Base-by-base conservation (phyloP, 2,329 filamentous ascomycete genomes). In the Venturia asperata region DNA sequence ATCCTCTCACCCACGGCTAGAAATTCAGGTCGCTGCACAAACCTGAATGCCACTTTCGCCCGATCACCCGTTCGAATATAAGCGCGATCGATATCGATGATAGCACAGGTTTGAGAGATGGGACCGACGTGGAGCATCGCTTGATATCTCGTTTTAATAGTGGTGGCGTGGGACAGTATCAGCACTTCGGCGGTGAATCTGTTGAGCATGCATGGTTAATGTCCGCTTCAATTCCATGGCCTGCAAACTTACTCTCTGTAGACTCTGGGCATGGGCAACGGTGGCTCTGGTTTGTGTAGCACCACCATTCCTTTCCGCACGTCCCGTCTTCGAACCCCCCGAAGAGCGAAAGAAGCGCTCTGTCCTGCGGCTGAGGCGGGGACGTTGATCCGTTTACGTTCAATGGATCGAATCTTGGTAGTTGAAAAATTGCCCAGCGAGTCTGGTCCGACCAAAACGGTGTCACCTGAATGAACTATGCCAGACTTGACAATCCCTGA, bases 301-400 rank as follows among this genome's bases (percentile, higher is more conserved):
- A 97, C 91, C 1, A 99, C 94, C 92, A 97, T 97, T 39, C 94
- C 94, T 80, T 99, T 99, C 15, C 94, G 85, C 0, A 99, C 93
- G 69, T 97, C 93, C 75, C 93, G 96, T 52, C 93, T 82, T 61
- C 92, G 86, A 2, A 97, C 84, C 68, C 92, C 88, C 69, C 94
- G 92, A 64, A 99, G 76, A 0, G 94, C 93, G 72, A 99, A 95
- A 10, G 90, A 94, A 0, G 91, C 94, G 37, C 90, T 95, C 76
- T 99, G 94, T 0, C 94, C 94, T 0, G 94, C 94, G 15, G 89
- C 90, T 42, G 91, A 93, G 1, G 88, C 91, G 0, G 92, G 91
- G 0, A 97, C 93, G 30, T 85, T 83, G 69, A 97, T 93, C 24
- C 94, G 85, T 81, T 97, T 97, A 21, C 94, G 86, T 77, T 99